Percentiles rank a stretch among this genome's conserved stretches.
phyloP scores from a whole-genome alignment of 2,329 filamentous ascomycete species.

The Hypoxylon sp. region DNA sequence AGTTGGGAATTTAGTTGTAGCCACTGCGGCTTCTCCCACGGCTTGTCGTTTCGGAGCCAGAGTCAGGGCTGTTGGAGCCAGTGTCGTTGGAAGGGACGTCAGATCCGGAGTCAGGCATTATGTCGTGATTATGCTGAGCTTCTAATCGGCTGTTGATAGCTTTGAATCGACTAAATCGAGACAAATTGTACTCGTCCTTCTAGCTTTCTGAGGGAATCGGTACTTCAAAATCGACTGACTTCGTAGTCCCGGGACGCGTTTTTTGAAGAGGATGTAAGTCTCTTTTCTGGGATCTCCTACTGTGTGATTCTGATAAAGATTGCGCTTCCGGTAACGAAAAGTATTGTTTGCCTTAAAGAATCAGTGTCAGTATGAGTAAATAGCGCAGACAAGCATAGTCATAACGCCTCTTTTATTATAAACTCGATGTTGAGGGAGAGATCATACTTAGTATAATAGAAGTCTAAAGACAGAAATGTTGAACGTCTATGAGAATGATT shows the following conservation, averaged over 20 bases:
- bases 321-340: not conserved
- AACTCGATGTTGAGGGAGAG: not conserved
- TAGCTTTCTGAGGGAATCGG: not conserved
- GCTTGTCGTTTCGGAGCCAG: slow-evolving; percentile 37
- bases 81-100: slow-evolving; percentile 50
- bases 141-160: not conserved
- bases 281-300: not conserved
- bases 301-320: not conserved
- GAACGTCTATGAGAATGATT: slow-evolving; percentile 11
- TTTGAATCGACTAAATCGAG: not conserved
- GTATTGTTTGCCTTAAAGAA: not conserved
- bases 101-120: slow-evolving; percentile 53
- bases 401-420: not conserved
- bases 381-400: not conserved
- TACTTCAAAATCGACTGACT: not conserved
- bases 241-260: not conserved
- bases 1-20: slow-evolving; percentile 48
- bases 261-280: not conserved
- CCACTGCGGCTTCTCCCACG: slow-evolving; percentile 53
- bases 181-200: not conserved
- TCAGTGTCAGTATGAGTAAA: slow-evolving; percentile 10
- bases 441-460: slow-evolving; percentile 14
- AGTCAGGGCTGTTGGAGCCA: slow-evolving; percentile 42
- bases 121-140: slow-evolving; percentile 16
- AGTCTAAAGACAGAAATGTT: slow-evolving; percentile 4